These are phyloP conservation scores for Blastobotrys persicus DNA, from an alignment of 1,139 yeast genomes.

Conservation along the genomic window DNA sequence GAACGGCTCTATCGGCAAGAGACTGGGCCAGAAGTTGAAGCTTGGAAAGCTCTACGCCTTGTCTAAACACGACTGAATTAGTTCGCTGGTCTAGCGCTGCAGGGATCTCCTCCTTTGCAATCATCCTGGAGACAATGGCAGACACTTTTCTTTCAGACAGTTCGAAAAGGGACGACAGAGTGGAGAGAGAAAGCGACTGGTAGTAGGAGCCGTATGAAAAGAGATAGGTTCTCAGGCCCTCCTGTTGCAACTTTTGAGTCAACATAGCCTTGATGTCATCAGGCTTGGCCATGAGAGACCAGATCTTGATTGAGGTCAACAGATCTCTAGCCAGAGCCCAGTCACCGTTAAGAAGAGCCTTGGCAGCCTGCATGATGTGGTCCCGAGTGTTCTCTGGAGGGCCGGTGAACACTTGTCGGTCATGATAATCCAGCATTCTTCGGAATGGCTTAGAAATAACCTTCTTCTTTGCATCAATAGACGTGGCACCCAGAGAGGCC, in stretches of 20 bases:
- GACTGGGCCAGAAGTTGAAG: slow-evolving; percentile 87
- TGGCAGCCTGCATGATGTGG: slow-evolving; percentile 89
- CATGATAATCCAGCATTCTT: slow-evolving; percentile 88
- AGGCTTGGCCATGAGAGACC: slow-evolving; percentile 75
- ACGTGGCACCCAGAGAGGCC: slow-evolving; percentile 53
- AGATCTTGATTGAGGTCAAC: slow-evolving; percentile 75
- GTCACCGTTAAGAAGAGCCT: slow-evolving; percentile 83
- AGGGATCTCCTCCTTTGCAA: slow-evolving; percentile 69
- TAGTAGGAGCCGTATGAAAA: slow-evolving; percentile 79
- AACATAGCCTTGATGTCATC: slow-evolving; percentile 68
- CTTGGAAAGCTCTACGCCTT: slow-evolving; percentile 77
- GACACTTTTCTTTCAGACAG: slow-evolving; percentile 55
- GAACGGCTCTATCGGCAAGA: slow-evolving; percentile 81
- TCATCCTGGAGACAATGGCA: slow-evolving; percentile 69
- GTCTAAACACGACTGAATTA: slow-evolving; percentile 57
- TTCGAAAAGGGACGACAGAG: slow-evolving; percentile 65
- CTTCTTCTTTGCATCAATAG: slow-evolving; percentile 60
- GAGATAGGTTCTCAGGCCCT: slow-evolving; percentile 86
- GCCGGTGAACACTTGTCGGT: slow-evolving; percentile 92
- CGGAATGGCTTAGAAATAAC: slow-evolving; percentile 80
- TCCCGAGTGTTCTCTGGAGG: slow-evolving; percentile 98
- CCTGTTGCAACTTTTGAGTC: slow-evolving; percentile 75
- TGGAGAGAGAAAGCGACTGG: slow-evolving; percentile 67
- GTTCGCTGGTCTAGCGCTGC: slow-evolving; percentile 64
- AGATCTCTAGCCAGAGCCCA: slow-evolving; percentile 78